Evolutionary conservation across 2,329 filamentous ascomycete species (phyloP).

Genomic region (Cladosporium sp.): DNA sequence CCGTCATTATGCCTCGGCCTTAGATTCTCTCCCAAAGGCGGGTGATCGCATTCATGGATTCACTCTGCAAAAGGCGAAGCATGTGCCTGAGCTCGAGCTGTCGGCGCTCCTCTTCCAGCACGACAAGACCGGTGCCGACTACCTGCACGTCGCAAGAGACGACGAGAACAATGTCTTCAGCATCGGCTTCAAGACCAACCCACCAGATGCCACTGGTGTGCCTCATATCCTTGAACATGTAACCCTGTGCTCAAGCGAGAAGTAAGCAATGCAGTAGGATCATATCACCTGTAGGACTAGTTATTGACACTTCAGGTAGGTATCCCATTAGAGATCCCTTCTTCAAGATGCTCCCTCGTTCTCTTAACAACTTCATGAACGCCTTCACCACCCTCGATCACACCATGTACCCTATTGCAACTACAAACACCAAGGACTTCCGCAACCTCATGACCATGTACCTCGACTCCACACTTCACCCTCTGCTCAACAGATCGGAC

Average conservation of each 20-base stretch:
- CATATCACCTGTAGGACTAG: background rate
- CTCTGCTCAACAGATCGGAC: constrained; percentile 82
- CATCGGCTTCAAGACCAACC: constrained; percentile 98
- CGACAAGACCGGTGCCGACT: constrained; percentile 93
- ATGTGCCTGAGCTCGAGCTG: constrained; percentile 89
- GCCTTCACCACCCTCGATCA: constrained; percentile 95
- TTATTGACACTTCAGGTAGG: constrained; percentile 42
- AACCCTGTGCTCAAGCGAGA: constrained; percentile 90
- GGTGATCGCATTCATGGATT: constrained; percentile 92
- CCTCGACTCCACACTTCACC: constrained; percentile 87
- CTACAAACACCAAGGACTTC: constrained; percentile 92
- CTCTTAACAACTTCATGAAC: constrained; percentile 99
- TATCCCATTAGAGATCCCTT: constrained; percentile 98
- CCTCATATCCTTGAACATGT: constrained; percentile 98
- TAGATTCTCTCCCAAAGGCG: constrained; percentile 70
- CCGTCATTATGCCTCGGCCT: constrained; percentile 59
- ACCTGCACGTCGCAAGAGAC: constrained; percentile 89
- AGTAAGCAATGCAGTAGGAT: constrained; percentile 49
- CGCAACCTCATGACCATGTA: constrained; percentile 96
- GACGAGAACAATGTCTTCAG: constrained; percentile 99
- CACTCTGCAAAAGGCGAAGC: constrained; percentile 81
- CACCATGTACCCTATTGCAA: constrained; percentile 96
- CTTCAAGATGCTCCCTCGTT: constrained; percentile 99
- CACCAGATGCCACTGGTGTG: constrained; percentile 90
- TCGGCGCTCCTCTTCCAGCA: constrained; percentile 88